Conservation (phyloP, 1,284 basidiomycete species). For the Tranzscheliella williamsii region DNA sequence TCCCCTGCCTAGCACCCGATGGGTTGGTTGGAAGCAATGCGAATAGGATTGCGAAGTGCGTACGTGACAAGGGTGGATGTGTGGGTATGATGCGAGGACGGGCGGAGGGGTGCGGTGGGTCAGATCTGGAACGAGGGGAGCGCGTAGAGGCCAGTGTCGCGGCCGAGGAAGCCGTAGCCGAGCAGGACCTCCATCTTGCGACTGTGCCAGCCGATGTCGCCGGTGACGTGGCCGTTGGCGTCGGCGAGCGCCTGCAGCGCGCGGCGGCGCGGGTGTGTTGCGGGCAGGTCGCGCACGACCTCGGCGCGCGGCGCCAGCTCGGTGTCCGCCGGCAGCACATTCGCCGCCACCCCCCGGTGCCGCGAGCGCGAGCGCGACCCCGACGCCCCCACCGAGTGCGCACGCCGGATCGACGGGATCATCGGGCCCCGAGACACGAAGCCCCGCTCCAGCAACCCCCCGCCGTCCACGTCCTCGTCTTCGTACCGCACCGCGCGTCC, state of each 20-base stretch:
- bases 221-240: slow-evolving; percentile 83
- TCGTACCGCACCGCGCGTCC: slow-evolving; percentile 24
- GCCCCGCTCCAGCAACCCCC: no score
- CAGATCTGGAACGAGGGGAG: slow-evolving; percentile 50
- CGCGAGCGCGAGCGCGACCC: slow-evolving; percentile 46
- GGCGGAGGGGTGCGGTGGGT: no score
- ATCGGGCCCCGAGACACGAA: slow-evolving; percentile 3
- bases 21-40: no score
- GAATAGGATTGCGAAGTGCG: no score
- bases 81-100: no score
- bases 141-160: slow-evolving; percentile 86
- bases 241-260: slow-evolving; percentile 75
- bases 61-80: no score
- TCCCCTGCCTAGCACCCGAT: neutral
- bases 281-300: slow-evolving; percentile 68
- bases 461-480: slow-evolving; percentile 7
- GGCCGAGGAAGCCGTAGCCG: slow-evolving; percentile 84
- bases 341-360: slow-evolving; percentile 7
- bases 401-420: slow-evolving; percentile 25
- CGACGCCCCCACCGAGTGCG: slow-evolving; percentile 33
- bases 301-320: slow-evolving; percentile 34
- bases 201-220: slow-evolving; percentile 90
- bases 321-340: slow-evolving; percentile 12
- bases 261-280: slow-evolving; percentile 70
- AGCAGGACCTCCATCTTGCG: slow-evolving; percentile 95